These are phyloP conservation scores for Fusarium xylarioides DNA, from an alignment of 2,329 filamentous ascomycete species.

Conservation along the genomic window DNA sequence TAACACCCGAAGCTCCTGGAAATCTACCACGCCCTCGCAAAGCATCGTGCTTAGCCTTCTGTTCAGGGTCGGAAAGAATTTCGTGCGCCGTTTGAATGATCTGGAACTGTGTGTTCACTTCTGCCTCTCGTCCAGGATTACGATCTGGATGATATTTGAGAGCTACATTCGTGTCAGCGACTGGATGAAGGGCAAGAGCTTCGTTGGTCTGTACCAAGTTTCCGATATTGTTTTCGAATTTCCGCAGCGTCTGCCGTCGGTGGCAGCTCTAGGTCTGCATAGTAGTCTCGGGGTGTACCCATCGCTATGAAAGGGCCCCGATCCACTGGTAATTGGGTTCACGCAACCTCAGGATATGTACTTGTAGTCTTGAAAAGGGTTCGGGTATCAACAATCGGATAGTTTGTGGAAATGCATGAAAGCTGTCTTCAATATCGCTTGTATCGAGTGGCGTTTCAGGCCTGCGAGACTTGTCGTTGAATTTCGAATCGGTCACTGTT, in stretches of 20 bases:
- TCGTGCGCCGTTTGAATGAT: constrained; percentile 88
- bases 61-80: constrained; percentile 64
- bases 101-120: constrained; percentile 85
- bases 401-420: constrained; percentile 9
- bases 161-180: constrained; percentile 61
- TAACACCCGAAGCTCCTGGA: constrained; percentile 62
- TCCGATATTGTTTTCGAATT: constrained; percentile 87
- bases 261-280: constrained; percentile 81
- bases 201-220: constrained; percentile 68
- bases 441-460: background rate
- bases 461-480: background rate
- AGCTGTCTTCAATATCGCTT: background rate
- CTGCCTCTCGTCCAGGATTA: constrained; percentile 82
- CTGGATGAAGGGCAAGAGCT: background rate
- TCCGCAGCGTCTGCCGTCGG: constrained; percentile 75
- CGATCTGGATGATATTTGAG: constrained; percentile 89
- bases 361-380: background rate
- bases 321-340: constrained; percentile 4
- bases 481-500: background rate
- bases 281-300: constrained; percentile 74
- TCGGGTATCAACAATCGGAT: background rate
- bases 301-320: constrained; percentile 41
- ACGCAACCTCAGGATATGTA: constrained; percentile 1
- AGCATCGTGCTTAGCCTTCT: constrained; percentile 64
- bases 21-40: constrained; percentile 54